phyloP scores from a whole-genome alignment of 345 rosid species.

The Pistacia atlantica region DNA sequence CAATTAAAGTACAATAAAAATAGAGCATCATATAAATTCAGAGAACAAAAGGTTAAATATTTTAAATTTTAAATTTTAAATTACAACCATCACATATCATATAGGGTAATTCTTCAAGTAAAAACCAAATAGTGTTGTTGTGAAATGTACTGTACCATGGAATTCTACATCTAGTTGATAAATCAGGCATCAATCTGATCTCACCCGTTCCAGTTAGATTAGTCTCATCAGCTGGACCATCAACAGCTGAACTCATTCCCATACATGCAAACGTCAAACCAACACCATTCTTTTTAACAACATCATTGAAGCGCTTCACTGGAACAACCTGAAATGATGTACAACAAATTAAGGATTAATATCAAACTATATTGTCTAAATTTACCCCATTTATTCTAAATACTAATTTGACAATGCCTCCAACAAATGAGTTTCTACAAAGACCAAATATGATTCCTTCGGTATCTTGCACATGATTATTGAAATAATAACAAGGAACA shows the following conservation, averaged over 20 bases:
- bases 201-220: slow-evolving; percentile 81
- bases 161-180: slow-evolving; percentile 63
- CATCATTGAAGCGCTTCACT: slow-evolving; percentile 57
- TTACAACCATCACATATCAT: neutral
- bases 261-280: slow-evolving; percentile 82
- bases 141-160: slow-evolving; percentile 61
- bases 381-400: slow-evolving; percentile 1
- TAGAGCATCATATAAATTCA: neutral
- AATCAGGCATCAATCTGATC: slow-evolving; percentile 87
- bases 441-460: neutral
- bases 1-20: neutral
- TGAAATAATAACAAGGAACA: neutral
- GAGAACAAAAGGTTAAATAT: neutral
- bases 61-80: neutral
- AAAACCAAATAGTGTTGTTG: neutral
- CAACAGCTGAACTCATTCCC: slow-evolving; percentile 80
- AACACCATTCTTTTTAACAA: slow-evolving; percentile 66
- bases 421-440: neutral
- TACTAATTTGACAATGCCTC: neutral
- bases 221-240: slow-evolving; percentile 82
- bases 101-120: neutral
- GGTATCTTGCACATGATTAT: neutral
- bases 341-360: neutral
- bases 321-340: slow-evolving; percentile 71
- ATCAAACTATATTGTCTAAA: neutral